phyloP scores from a whole-genome alignment of 345 rosid genomes.

The Syzygium jambos region DNA sequence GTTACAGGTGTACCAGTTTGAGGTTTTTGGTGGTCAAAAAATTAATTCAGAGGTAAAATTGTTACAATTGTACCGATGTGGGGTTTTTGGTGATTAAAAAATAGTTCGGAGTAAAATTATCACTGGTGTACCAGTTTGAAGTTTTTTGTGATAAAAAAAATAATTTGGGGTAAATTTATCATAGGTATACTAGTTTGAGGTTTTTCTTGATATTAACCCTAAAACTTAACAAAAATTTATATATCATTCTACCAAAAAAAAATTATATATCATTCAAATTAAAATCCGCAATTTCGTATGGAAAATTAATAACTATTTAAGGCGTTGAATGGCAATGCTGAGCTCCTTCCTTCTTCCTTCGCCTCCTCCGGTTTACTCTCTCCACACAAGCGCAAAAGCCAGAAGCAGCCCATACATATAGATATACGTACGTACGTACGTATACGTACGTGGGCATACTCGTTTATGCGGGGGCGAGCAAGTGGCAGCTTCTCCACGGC shows the following conservation, averaged over 20 bases:
- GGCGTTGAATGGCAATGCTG: neutral
- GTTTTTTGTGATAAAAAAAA: too few species aligned
- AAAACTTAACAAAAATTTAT: too few species aligned
- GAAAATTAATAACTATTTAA: neutral
- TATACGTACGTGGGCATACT: neutral
- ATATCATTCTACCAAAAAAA: neutral
- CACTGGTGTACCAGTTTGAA: too few species aligned
- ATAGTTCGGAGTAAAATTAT: too few species aligned
- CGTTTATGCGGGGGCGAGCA: neutral
- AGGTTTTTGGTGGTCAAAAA: too few species aligned
- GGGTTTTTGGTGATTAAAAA: too few species aligned
- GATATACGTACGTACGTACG: neutral
- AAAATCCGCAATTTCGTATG: neutral
- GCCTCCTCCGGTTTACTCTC: neutral
- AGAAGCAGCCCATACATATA: neutral
- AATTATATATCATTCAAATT: neutral
- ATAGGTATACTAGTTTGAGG: accelerated
- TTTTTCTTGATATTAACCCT: too few species aligned
- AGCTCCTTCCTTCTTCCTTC: neutral
- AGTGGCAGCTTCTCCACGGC: neutral
- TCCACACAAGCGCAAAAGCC: neutral
- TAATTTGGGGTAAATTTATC: too few species aligned
- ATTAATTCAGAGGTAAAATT: too few species aligned
- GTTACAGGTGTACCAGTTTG: too few species aligned
- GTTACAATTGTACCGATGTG: too few species aligned